Conservation (phyloP, 495 filamentous ascomycete species). For the Melanomma pulvis-pyrius region DNA sequence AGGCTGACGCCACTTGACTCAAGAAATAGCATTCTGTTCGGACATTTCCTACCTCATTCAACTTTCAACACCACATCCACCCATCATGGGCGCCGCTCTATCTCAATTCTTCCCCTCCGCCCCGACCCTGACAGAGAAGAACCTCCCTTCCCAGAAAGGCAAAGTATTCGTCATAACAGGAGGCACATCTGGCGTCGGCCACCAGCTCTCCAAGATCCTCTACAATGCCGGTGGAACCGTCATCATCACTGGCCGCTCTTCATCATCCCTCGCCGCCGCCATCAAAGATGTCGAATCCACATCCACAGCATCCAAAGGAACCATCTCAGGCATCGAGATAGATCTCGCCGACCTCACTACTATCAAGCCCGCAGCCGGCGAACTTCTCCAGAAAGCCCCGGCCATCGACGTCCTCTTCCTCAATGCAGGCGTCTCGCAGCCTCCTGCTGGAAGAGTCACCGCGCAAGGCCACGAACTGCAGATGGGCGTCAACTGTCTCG, state of each 20-base stretch:
- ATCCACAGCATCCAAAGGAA: neutral
- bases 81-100: slow-evolving; percentile 10
- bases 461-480: slow-evolving; percentile 51
- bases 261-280: neutral
- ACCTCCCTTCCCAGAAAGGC: slow-evolving; percentile 13
- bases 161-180: slow-evolving; percentile 43
- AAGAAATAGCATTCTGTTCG: no score
- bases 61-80: no score
- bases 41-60: no score
- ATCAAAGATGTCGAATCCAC: slow-evolving; percentile 28
- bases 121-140: slow-evolving; percentile 13
- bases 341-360: slow-evolving; percentile 52
- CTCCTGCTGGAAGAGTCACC: slow-evolving; percentile 46
- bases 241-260: slow-evolving; percentile 43
- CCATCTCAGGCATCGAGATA: slow-evolving; percentile 19
- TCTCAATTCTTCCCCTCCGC: slow-evolving; percentile 23
- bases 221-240: slow-evolving; percentile 45
- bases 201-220: slow-evolving; percentile 47
- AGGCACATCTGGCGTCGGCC: slow-evolving; percentile 45
- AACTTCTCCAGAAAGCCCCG: slow-evolving; percentile 47
- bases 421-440: slow-evolving; percentile 52
- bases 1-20: no score
- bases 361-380: slow-evolving; percentile 49
- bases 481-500: slow-evolving; percentile 54
- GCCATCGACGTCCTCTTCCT: slow-evolving; percentile 56